A percentile compares a stretch with the other conserved stretches of the same genome.
These are phyloP conservation scores for Calonectria naviculata DNA, from an alignment of 2,329 filamentous ascomycete species.

Conservation along the genomic window DNA sequence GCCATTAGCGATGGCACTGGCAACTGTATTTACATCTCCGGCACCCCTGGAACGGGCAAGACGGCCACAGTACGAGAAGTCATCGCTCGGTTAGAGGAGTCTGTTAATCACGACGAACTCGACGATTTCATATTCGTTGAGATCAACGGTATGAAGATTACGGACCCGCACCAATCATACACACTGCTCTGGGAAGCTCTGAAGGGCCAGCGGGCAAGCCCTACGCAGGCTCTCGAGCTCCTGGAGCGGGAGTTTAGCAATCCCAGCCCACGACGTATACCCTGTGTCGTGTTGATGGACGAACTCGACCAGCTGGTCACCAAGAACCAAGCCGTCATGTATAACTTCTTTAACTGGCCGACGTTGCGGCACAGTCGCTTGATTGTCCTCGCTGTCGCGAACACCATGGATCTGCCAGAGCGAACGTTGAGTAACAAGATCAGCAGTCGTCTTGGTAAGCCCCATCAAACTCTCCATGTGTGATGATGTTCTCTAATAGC, in stretches of 20 bases:
- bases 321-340: conserved; percentile 99
- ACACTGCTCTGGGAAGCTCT: conserved; percentile 95
- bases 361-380: conserved; percentile 89
- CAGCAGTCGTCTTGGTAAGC: conserved; percentile 79
- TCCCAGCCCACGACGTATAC: conserved; percentile 89
- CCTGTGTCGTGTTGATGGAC: conserved; percentile 98
- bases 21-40: conserved; percentile 98
- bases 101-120: conserved; percentile 88
- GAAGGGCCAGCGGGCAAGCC: conserved; percentile 91
- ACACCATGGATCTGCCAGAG: conserved; percentile 98
- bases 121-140: conserved; percentile 99
- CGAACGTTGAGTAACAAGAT: conserved; percentile 98
- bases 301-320: conserved; percentile 98
- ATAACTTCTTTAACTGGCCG: conserved; percentile 99
- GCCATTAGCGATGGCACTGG: conserved; percentile 95
- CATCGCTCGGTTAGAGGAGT: conserved; percentile 87
- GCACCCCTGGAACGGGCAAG: conserved; percentile 97
- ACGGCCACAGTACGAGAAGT: conserved; percentile 98
- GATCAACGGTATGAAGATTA: conserved; percentile 99
- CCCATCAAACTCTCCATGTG: conserved; percentile 29
- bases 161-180: conserved; percentile 97
- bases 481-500: conserved; percentile 2
- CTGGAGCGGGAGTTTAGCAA: conserved; percentile 93
- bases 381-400: conserved; percentile 96
- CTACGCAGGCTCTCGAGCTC: conserved; percentile 89